These are phyloP conservation scores for Chlamydomonas schloesseri DNA, from an alignment of 139 green algal genomes.

Conservation along the genomic window DNA sequence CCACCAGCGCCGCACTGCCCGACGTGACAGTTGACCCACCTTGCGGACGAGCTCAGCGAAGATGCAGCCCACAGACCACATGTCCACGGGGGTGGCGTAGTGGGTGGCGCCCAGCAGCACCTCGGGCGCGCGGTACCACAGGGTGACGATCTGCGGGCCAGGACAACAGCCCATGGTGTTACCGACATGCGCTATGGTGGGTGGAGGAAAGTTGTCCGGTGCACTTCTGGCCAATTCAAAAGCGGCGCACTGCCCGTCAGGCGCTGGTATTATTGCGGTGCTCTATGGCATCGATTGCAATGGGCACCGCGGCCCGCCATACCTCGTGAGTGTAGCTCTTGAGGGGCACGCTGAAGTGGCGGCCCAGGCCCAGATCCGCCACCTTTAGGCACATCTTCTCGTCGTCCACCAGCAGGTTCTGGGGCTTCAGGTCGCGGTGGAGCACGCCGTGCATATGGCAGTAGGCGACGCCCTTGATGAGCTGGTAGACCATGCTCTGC, in stretches of 20 bases:
- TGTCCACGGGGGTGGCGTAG: conserved; percentile 97
- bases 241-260: too few species aligned
- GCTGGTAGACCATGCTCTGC: conserved; percentile 98
- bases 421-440: conserved; percentile 98
- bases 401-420: conserved; percentile 96
- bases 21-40: too few species aligned
- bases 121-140: conserved; percentile 99
- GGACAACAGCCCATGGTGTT: too few species aligned
- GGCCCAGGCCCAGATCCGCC: conserved; percentile 96
- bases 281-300: too few species aligned
- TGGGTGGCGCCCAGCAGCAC: conserved; percentile 95
- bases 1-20: too few species aligned
- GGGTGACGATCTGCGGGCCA: conserved; percentile 89
- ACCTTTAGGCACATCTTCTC: conserved; percentile 89
- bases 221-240: too few species aligned
- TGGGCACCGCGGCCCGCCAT: background rate
- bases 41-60: conserved; percentile 91
- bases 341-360: conserved; percentile 97
- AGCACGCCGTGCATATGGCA: conserved; percentile 97
- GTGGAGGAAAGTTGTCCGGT: too few species aligned
- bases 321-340: conserved; percentile 99
- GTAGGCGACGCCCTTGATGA: conserved; percentile 94
- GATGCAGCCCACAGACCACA: conserved; percentile 99
- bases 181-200: too few species aligned
- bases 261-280: too few species aligned